These are phyloP conservation scores for Schoenoplectus tabernaemontani DNA, from an alignment of 202 grass and related monocot species.

Conservation along the genomic window DNA sequence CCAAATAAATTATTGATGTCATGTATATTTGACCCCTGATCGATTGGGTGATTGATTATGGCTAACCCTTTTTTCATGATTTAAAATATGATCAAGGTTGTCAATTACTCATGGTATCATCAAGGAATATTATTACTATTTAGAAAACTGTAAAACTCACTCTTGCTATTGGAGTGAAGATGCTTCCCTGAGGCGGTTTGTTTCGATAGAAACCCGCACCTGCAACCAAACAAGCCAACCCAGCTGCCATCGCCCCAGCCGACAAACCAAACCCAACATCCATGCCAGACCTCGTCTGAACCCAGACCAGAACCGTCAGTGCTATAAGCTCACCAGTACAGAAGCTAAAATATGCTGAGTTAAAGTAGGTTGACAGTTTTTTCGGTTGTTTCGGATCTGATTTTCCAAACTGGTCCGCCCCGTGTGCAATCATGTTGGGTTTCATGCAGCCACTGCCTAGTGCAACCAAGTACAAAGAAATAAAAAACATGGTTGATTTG, in stretches of 20 bases:
- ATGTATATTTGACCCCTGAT: not conserved
- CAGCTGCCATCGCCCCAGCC: slow-evolving; percentile 57
- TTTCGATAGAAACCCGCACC: slow-evolving; percentile 62
- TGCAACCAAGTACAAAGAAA: slow-evolving; percentile 80
- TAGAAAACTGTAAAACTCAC: slow-evolving; percentile 25
- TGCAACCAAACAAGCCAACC: slow-evolving; percentile 46
- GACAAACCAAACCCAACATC: slow-evolving; percentile 73
- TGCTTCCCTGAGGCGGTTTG: slow-evolving; percentile 75
- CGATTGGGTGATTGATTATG: too few relatives aligned
- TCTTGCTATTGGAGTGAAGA: slow-evolving; percentile 64
- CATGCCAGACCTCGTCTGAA: slow-evolving; percentile 83
- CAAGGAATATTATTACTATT: not conserved
- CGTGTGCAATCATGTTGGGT: slow-evolving; percentile 96
- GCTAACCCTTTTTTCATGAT: too few relatives aligned
- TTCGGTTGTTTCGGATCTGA: slow-evolving; percentile 26
- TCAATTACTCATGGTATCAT: not conserved
- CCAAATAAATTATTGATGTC: too few relatives aligned
- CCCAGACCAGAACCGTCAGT: slow-evolving; percentile 77
- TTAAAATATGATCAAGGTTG: not conserved
- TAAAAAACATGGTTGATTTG: slow-evolving; percentile 65
- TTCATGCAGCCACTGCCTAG: slow-evolving; percentile 92
- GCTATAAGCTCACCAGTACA: slow-evolving; percentile 71
- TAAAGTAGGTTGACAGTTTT: slow-evolving; percentile 90
- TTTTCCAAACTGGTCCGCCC: slow-evolving; percentile 62
- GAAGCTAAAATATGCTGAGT: slow-evolving; percentile 88